Evolutionary conservation across 75 land plant species (phyloP).

Genomic region (Selaginella tamariscina): DNA sequence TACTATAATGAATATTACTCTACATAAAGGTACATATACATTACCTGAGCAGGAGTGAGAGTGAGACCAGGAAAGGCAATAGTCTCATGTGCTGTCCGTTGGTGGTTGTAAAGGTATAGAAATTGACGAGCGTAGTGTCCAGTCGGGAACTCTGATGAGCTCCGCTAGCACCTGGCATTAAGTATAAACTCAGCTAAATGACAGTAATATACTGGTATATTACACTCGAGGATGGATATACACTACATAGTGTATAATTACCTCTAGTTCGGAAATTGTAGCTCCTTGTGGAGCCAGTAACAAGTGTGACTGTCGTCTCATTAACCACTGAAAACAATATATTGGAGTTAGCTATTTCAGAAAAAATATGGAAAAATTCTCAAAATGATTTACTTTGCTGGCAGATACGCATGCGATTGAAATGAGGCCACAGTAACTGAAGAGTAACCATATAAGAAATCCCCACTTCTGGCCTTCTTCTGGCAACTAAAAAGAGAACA

Average conservation of each 20-base stretch:
- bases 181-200: neutral
- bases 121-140: constrained; percentile 62
- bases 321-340: constrained; percentile 49
- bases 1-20: too few relatives aligned
- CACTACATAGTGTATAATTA: constrained; percentile 12
- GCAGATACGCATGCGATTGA: constrained; percentile 69
- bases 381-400: constrained; percentile 51
- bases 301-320: constrained; percentile 64
- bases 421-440: constrained; percentile 85
- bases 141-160: constrained; percentile 78
- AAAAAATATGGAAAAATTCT: neutral
- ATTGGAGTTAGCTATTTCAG: neutral
- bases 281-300: constrained; percentile 66
- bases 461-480: constrained; percentile 97
- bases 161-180: constrained; percentile 63
- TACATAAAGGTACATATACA: neutral
- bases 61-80: constrained; percentile 77
- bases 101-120: constrained; percentile 65
- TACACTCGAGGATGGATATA: neutral
- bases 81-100: constrained; percentile 69
- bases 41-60: constrained; percentile 71
- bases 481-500: constrained; percentile 47
- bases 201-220: neutral
- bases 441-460: constrained; percentile 84
- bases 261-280: constrained; percentile 87